Conservation (phyloP, 106 monocot genomes). For the Apostasia shenzhenica region DNA sequence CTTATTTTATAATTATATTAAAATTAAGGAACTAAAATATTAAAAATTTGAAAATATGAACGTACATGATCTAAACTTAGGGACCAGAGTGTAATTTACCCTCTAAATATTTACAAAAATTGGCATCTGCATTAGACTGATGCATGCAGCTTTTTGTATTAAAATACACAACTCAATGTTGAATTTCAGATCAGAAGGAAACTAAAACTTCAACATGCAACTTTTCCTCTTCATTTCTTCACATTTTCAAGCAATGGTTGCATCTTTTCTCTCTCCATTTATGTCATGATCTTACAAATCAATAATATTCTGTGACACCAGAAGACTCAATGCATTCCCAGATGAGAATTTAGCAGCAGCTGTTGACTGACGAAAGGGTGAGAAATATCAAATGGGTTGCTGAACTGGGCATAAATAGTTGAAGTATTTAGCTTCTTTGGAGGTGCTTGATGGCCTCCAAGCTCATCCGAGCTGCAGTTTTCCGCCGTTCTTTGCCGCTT, state of each 20-base stretch:
- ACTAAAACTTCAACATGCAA: neutral
- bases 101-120: too few relatives aligned
- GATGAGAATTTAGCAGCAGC: slow-evolving; percentile 12
- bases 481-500: slow-evolving; percentile 7
- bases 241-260: neutral
- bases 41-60: too few relatives aligned
- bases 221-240: neutral
- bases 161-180: too few relatives aligned
- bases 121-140: too few relatives aligned
- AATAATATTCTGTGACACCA: neutral
- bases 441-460: neutral
- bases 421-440: slow-evolving; percentile 8
- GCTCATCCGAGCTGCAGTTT: neutral
- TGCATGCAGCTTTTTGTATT: too few relatives aligned
- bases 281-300: neutral
- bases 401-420: slow-evolving; percentile 6
- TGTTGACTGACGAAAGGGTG: slow-evolving; percentile 17
- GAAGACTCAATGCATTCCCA: slow-evolving; percentile 15
- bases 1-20: too few relatives aligned
- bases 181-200: neutral
- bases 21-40: too few relatives aligned
- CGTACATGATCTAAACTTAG: too few relatives aligned
- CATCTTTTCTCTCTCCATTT: neutral
- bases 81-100: too few relatives aligned
- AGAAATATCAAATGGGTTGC: slow-evolving; percentile 12